A percentile compares a stretch with the other conserved stretches of the same genome.
These are phyloP conservation scores for Penicillium sp. DNA, from an alignment of 2,329 filamentous ascomycete genomes.

Conservation along the genomic window DNA sequence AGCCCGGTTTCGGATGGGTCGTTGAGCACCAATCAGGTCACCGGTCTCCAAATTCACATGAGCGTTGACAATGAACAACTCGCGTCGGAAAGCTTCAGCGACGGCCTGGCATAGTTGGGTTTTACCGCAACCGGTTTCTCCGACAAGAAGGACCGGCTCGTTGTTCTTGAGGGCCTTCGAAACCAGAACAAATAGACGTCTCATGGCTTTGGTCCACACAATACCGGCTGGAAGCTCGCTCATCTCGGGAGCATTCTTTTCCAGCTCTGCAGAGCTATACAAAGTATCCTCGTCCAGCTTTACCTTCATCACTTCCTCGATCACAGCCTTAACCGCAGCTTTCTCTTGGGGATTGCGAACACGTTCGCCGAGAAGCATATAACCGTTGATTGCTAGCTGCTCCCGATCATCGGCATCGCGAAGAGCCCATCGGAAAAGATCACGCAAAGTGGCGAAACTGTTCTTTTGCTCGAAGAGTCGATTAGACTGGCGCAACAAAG, in stretches of 20 bases:
- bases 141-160: conserved; percentile 90
- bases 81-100: conserved; percentile 72
- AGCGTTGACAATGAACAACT: conserved; percentile 88
- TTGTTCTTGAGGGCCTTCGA: conserved; percentile 81
- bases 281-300: conserved; percentile 71
- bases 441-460: conserved; percentile 92
- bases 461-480: conserved; percentile 95
- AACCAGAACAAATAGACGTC: conserved; percentile 86
- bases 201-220: conserved; percentile 96
- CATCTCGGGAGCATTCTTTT: conserved; percentile 55
- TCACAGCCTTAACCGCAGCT: conserved; percentile 76
- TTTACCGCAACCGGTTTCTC: conserved; percentile 96
- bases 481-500: conserved; percentile 82
- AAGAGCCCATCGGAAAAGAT: conserved; percentile 93
- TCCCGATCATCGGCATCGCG: conserved; percentile 81
- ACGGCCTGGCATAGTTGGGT: conserved; percentile 94
- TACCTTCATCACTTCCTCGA: conserved; percentile 88
- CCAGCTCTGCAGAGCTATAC: conserved; percentile 63
- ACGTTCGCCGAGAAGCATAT: conserved; percentile 92
- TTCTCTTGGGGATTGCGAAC: conserved; percentile 90
- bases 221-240: conserved; percentile 50
- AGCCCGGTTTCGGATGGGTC: conserved; percentile 82
- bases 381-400: conserved; percentile 86
- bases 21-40: conserved; percentile 92
- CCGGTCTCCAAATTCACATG: conserved; percentile 98